Percentiles rank a stretch among this genome's conserved stretches.
phyloP scores from a whole-genome alignment of 1,284 basidiomycete genomes.

The Sanghuangporus weigelae region DNA sequence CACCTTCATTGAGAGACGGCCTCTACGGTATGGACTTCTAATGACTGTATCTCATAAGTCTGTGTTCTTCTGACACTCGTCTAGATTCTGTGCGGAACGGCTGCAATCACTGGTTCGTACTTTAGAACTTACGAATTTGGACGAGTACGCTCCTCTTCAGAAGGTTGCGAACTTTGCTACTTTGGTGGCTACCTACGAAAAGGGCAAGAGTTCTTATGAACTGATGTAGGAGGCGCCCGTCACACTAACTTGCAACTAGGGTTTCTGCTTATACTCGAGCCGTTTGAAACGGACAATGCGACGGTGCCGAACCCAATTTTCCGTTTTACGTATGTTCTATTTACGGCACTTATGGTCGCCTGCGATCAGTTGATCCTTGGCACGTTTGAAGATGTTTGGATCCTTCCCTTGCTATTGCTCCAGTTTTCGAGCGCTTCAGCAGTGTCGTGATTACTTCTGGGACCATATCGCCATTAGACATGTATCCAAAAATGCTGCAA shows the following conservation, averaged over 20 bases:
- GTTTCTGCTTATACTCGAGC: slow-evolving; percentile 95
- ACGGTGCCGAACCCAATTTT: slow-evolving; percentile 99
- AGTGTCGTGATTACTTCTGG: slow-evolving; percentile 99
- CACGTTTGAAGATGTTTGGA: slow-evolving; percentile 75
- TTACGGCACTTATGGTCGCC: not conserved
- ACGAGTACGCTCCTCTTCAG: slow-evolving; percentile 89
- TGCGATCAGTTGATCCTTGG: not conserved
- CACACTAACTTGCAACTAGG: slow-evolving; percentile 41
- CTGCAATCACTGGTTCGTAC: slow-evolving; percentile 93
- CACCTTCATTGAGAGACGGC: slow-evolving; percentile 95
- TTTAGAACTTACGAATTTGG: slow-evolving; percentile 84
- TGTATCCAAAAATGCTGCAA: slow-evolving; percentile 99
- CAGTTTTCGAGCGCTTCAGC: slow-evolving; percentile 97
- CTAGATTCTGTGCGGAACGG: slow-evolving; percentile 93
- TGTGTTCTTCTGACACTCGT: slow-evolving; percentile 6
- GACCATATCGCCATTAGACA: slow-evolving; percentile 97
- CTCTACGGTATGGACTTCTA: slow-evolving; percentile 60
- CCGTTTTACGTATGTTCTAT: slow-evolving; percentile 80
- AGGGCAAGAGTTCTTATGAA: slow-evolving; percentile 49
- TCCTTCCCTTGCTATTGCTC: slow-evolving; percentile 95
- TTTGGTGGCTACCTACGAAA: slow-evolving; percentile 96
- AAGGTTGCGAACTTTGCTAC: slow-evolving; percentile 98
- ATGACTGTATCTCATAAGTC: slow-evolving; percentile 9
- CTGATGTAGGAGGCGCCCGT: not conserved
- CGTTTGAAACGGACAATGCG: slow-evolving; percentile 97